These are phyloP conservation scores for Zelonia costaricensis DNA, from an alignment of 208 protist genomes.

Conservation along the genomic window DNA sequence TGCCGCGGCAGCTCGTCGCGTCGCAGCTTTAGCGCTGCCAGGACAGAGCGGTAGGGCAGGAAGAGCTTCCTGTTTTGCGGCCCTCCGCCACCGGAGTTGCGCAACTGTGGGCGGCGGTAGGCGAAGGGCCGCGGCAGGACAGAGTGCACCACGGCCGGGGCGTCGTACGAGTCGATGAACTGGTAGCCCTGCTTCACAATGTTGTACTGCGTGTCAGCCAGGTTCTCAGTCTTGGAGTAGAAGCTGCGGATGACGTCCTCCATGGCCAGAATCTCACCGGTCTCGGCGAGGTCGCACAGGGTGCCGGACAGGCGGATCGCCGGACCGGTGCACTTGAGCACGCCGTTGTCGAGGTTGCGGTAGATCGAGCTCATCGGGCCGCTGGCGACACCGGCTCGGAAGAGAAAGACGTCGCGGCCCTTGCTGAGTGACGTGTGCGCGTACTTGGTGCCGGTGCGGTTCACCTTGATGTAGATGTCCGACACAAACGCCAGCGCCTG, in stretches of 20 bases:
- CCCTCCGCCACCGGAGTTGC: slow-evolving; percentile 1
- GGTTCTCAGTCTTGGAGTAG: slow-evolving; percentile 66
- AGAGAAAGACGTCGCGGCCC: slow-evolving; percentile 50
- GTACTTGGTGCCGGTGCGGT: slow-evolving; percentile 72
- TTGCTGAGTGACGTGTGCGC: slow-evolving; percentile 32
- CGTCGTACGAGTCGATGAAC: slow-evolving; percentile 47
- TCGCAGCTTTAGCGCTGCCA: slow-evolving; percentile 35
- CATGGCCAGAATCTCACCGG: slow-evolving; percentile 78
- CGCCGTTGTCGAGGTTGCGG: slow-evolving; percentile 47
- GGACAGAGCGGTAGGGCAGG: slow-evolving; percentile 35
- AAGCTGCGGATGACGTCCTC: slow-evolving; percentile 74
- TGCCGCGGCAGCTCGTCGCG: slow-evolving; percentile 44
- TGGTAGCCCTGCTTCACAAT: slow-evolving; percentile 57
- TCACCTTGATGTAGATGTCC: slow-evolving; percentile 73
- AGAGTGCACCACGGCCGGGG: slow-evolving; percentile 71
- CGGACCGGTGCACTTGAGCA: slow-evolving; percentile 69
- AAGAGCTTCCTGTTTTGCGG: slow-evolving; percentile 16
- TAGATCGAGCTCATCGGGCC: slow-evolving; percentile 70
- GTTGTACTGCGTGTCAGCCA: slow-evolving; percentile 80
- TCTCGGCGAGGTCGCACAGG: slow-evolving; percentile 65
- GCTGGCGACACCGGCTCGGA: slow-evolving; percentile 66
- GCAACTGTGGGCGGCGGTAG: slow-evolving; percentile 53
- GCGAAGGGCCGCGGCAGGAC: slow-evolving; percentile 77
- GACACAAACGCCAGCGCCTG: slow-evolving; percentile 76
- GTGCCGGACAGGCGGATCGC: slow-evolving; percentile 68